Evolutionary conservation across 2,329 filamentous ascomycete species (phyloP), one percentile per base, ranked within the genome.

Genomic region (Sclerotinia sclerotiorum): DNA sequence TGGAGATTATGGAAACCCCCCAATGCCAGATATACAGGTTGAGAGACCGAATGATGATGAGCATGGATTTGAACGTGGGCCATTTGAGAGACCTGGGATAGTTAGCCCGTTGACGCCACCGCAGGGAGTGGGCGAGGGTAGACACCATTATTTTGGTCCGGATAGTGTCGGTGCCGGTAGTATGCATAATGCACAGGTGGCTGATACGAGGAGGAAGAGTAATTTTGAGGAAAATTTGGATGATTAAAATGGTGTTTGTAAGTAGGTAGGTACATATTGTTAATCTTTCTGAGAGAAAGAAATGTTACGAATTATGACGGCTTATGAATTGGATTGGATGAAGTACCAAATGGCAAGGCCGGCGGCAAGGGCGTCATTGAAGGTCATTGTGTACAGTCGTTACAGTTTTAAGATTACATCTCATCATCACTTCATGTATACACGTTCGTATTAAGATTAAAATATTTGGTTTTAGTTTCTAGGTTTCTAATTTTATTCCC

Each of bases 211-310:
- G 62, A 69, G 73, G 70, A 76, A 65, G 64, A 76, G 75, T 68
- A 72, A 74, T 66, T 76, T 76, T 62, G 68, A 66, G 39, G 75
- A 76, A 61, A 71, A 70, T 27, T 68, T 76, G 68, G 73, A 73
- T 63, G 73, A 74, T 51, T 62, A 48, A 35, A 35, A 6, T 19
- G 29, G 29, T 3, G 19, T 35, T 56, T 35, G 35, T 13, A 35
- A 56, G 54, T 55, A 55, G 2, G 35, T 55, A 55, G 5, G 32
- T 35, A 35, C 7, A 35, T 10, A 35, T 35, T 35, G 35, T 35
- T 35, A 5, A 56, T n/a, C 46, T 48, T 48, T n/a, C 39, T 19
- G 29, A n/a, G 35, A 32, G 19, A 15, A 48, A 58, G 13, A 63
- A 32, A 48, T 35, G 19, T 68, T 35, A 68, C 46, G 58, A 65